phyloP scores from a whole-genome alignment of 2,329 filamentous ascomycete genomes.

The Penicillium sp. region DNA sequence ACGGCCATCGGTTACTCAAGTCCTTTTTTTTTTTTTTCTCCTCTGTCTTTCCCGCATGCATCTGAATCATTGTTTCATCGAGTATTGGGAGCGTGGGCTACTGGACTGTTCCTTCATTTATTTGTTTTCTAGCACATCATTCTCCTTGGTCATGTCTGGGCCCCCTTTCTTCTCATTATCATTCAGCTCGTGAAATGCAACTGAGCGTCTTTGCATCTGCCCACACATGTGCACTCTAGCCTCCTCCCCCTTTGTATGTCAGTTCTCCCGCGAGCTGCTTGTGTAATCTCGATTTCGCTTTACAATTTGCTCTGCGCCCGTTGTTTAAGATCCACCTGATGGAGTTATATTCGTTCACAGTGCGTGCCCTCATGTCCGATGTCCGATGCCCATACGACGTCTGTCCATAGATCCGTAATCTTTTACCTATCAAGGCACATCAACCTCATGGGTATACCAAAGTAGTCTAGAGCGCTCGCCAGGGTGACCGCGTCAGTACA shows the following conservation, averaged over 20 bases:
- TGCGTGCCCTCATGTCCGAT: too few species aligned
- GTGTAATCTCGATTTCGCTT: neutral
- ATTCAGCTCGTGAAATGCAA: conserved; percentile 19
- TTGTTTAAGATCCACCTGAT: neutral
- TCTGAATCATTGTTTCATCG: conserved; percentile 30
- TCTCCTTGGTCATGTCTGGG: conserved; percentile 26
- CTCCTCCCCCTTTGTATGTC: neutral
- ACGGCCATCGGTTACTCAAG: conserved; percentile 17
- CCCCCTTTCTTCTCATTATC: conserved; percentile 21
- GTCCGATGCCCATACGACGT: too few species aligned
- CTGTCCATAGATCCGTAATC: too few species aligned
- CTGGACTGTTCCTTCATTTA: conserved; percentile 22
- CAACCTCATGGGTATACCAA: too few species aligned
- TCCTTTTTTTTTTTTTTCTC: conserved; percentile 1
- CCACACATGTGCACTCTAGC: conserved; percentile 1
- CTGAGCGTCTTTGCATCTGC: conserved; percentile 13
- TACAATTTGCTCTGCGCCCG: neutral
- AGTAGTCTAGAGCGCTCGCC: too few species aligned
- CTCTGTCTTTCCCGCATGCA: conserved; percentile 24
- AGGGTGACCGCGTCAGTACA: too few species aligned
- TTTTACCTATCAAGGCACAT: too few species aligned
- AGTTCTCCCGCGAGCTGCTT: neutral
- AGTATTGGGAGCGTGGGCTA: conserved; percentile 29
- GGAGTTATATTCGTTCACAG: too few species aligned
- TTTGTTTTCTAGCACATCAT: conserved; percentile 31